phyloP scores from a whole-genome alignment of 805 yeast species.

The Saccharomycopsis babjevae region DNA sequence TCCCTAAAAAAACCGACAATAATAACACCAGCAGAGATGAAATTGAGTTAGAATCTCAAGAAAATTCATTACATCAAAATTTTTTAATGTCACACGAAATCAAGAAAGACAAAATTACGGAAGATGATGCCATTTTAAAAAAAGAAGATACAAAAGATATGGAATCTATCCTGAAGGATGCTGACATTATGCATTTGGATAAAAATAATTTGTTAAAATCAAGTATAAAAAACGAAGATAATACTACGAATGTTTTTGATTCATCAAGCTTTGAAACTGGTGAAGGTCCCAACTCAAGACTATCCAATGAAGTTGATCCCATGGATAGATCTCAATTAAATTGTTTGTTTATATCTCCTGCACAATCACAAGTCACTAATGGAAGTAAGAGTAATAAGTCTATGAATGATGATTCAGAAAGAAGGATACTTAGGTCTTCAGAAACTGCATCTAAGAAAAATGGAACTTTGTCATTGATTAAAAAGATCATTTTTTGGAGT shows the following conservation, averaged over 20 bases:
- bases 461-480: slow-evolving; percentile 13
- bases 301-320: neutral
- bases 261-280: neutral
- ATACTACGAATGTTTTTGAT: neutral
- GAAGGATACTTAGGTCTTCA: neutral
- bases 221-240: neutral
- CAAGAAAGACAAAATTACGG: neutral
- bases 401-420: neutral
- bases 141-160: neutral
- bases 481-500: slow-evolving; percentile 15
- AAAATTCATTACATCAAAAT: neutral
- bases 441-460: neutral
- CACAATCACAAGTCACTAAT: neutral
- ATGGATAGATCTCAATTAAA: neutral
- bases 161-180: neutral
- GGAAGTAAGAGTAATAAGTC: neutral
- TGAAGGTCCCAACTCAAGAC: neutral
- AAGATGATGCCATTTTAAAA: neutral
- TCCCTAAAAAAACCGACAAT: neutral
- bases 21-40: neutral
- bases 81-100: neutral
- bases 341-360: neutral
- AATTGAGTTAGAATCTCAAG: neutral
- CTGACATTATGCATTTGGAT: neutral
- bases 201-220: neutral